A percentile compares a stretch with the other conserved stretches of the same genome.
Conservation (phyloP, 371 early-diverging fungal genomes). For the Syncephalastrum racemosum region DNA sequence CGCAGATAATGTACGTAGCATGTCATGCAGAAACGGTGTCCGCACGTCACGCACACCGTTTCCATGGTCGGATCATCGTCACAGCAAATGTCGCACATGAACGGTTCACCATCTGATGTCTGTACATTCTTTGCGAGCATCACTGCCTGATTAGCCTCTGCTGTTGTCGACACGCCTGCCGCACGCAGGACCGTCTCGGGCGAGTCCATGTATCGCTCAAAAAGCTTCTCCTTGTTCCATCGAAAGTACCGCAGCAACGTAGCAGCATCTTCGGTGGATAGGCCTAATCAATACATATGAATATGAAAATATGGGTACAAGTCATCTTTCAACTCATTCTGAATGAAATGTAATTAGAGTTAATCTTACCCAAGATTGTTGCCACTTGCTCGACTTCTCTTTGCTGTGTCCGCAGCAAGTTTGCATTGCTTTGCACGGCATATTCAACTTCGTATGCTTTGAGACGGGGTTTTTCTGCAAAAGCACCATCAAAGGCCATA, state of each 20-base stretch:
- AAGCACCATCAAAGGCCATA: slow-evolving; percentile 33
- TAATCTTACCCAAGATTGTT: slow-evolving; percentile 37
- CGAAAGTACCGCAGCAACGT: slow-evolving; percentile 77
- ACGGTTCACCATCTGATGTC: slow-evolving; percentile 33
- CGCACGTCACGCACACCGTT: slow-evolving; percentile 76
- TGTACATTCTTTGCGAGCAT: slow-evolving; percentile 27
- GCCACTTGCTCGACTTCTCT: slow-evolving; percentile 48
- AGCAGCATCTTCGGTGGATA: slow-evolving; percentile 58
- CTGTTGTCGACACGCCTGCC: slow-evolving; percentile 69
- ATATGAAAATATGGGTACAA: neutral
- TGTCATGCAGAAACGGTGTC: slow-evolving; percentile 81
- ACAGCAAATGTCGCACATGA: slow-evolving; percentile 90
- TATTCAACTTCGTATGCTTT: slow-evolving; percentile 47
- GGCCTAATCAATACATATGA: slow-evolving; percentile 37
- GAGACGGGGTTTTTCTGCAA: slow-evolving; percentile 28
- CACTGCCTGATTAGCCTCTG: slow-evolving; percentile 25
- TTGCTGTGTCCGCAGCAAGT: slow-evolving; percentile 35
- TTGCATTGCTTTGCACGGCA: slow-evolving; percentile 24
- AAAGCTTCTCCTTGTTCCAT: slow-evolving; percentile 92
- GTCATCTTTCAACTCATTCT: neutral
- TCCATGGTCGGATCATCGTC: slow-evolving; percentile 59
- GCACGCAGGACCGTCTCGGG: slow-evolving; percentile 63
- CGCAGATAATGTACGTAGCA: slow-evolving; percentile 86
- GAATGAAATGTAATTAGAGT: neutral
- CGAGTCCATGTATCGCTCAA: slow-evolving; percentile 87